Conservation (phyloP, 176 grass and related monocot species). For the Typha latifolia region DNA sequence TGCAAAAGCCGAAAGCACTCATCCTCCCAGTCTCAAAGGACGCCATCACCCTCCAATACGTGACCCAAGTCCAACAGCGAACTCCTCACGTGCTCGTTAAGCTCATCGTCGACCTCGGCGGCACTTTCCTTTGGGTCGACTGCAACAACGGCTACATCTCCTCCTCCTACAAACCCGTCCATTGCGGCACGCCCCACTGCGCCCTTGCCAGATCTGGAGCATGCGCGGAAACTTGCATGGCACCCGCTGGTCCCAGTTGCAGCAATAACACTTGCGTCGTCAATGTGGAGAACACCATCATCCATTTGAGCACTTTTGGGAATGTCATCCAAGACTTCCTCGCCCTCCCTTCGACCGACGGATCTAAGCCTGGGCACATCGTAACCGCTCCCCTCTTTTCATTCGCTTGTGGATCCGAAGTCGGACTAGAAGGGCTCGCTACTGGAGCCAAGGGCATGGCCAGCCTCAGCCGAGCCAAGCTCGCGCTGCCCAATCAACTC, state of each 20-base stretch:
- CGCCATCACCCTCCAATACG: constrained; percentile 42
- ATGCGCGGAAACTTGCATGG: constrained; percentile 33
- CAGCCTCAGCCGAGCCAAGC: constrained; percentile 34
- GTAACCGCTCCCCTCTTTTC: constrained; percentile 34
- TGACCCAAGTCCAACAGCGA: constrained; percentile 36
- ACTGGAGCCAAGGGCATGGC: constrained; percentile 36
- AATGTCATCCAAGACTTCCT: constrained; percentile 47
- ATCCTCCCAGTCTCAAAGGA: constrained; percentile 46
- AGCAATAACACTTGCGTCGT: constrained; percentile 54
- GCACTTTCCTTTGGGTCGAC: constrained; percentile 49
- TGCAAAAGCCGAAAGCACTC: constrained; percentile 25
- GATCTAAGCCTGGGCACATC: constrained; percentile 24
- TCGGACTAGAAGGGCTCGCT: background rate
- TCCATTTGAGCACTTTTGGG: constrained; percentile 21
- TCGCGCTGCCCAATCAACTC: constrained; percentile 48
- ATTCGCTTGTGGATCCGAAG: constrained; percentile 41
- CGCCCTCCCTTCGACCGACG: constrained; percentile 40
- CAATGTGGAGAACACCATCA: constrained; percentile 42
- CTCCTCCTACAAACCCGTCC: constrained; percentile 39
- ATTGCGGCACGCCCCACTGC: constrained; percentile 39
- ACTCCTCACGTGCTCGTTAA: constrained; percentile 35
- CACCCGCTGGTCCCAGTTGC: constrained; percentile 28
- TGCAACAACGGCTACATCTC: constrained; percentile 52
- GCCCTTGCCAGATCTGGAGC: constrained; percentile 16
- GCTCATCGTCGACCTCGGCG: constrained; percentile 47